phyloP scores from a whole-genome alignment of 306 rosid species.

The Cucumis sativus region DNA sequence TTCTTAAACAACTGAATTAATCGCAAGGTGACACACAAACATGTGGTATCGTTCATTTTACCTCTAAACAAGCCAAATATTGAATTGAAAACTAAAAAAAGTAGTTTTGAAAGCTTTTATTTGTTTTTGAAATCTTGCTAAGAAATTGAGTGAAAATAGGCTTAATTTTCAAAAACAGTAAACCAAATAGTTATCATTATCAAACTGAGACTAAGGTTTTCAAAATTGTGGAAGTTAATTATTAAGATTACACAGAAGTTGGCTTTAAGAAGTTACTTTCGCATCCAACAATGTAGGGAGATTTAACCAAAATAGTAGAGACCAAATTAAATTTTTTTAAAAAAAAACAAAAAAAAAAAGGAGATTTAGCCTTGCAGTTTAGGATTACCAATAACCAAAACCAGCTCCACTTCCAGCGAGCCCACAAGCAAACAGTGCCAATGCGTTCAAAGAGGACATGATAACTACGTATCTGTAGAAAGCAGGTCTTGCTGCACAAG shows the following conservation, averaged over 20 bases:
- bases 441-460: conserved; percentile 54
- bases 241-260: neutral
- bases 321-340: neutral
- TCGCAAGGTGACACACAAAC: too few relatives aligned
- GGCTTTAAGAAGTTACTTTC: neutral
- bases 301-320: neutral
- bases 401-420: conserved; percentile 63
- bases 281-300: neutral
- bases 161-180: too few relatives aligned
- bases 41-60: too few relatives aligned
- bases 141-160: too few relatives aligned
- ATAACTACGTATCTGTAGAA: conserved; percentile 67
- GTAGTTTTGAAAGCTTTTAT: too few relatives aligned
- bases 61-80: too few relatives aligned
- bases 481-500: conserved; percentile 80
- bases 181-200: too few relatives aligned
- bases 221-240: neutral
- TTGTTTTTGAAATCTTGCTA: too few relatives aligned
- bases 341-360: neutral
- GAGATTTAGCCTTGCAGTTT: neutral
- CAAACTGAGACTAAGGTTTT: neutral
- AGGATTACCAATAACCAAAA: conserved; percentile 66
- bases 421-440: conserved; percentile 54
- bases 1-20: neutral
- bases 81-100: too few relatives aligned